A percentile compares a stretch with the other conserved stretches of the same genome.
Evolutionary conservation across 257 asterid genomes (phyloP).

Genomic region (Penstemon newberryi): DNA sequence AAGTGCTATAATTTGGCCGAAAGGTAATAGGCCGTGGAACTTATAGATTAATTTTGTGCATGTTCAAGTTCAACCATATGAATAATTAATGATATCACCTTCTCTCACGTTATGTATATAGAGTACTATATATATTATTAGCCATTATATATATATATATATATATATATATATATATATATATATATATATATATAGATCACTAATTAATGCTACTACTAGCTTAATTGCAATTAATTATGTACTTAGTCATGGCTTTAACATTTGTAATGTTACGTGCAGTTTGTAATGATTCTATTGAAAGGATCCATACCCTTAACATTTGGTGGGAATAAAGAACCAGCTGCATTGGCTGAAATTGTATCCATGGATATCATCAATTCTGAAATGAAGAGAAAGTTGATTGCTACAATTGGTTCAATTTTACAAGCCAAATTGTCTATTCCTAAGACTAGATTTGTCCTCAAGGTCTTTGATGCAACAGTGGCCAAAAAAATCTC

Average conservation of each 20-base stretch:
- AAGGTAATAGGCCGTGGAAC: too few relatives aligned
- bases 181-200: neutral
- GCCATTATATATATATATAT: too few relatives aligned
- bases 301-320: conserved; percentile 67
- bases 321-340: conserved; percentile 76
- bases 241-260: neutral
- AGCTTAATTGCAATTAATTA: neutral
- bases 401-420: conserved; percentile 21
- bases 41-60: too few relatives aligned
- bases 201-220: neutral
- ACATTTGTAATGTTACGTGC: neutral
- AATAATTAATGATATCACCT: too few relatives aligned
- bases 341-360: conserved; percentile 81
- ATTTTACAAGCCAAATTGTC: neutral
- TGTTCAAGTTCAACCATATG: too few relatives aligned
- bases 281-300: conserved; percentile 79
- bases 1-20: too few relatives aligned
- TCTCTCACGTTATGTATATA: too few relatives aligned
- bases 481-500: neutral
- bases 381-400: conserved; percentile 52
- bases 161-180: neutral
- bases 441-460: conserved; percentile 14
- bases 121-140: too few relatives aligned
- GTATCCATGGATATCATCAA: conserved; percentile 64
- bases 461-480: conserved; percentile 10